These are phyloP conservation scores for Chloranthus sessilifolius DNA, from an alignment of 164 flowering plant species.

Conservation along the genomic window DNA sequence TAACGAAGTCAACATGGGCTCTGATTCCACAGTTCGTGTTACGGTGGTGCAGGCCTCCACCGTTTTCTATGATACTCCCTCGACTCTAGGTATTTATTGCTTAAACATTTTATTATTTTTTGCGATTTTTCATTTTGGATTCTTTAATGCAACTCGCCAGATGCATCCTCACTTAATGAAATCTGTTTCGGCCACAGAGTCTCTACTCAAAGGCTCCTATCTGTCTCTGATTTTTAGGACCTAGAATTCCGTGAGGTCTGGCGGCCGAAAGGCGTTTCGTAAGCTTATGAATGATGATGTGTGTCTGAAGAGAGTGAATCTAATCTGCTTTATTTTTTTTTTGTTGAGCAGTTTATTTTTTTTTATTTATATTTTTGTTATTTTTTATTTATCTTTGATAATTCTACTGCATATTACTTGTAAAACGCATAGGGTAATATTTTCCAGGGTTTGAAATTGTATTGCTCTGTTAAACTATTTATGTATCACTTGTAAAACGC, in stretches of 20 bases:
- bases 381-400: too few relatives aligned
- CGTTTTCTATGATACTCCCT: constrained; percentile 88
- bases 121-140: background rate
- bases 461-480: too few relatives aligned
- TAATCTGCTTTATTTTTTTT: background rate
- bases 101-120: background rate
- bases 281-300: too few relatives aligned
- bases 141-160: background rate
- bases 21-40: constrained; percentile 43
- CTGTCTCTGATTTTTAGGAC: background rate
- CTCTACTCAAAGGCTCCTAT: too few relatives aligned
- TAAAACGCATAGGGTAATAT: too few relatives aligned
- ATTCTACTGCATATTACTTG: too few relatives aligned
- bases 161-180: too few relatives aligned
- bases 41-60: constrained; percentile 97
- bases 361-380: too few relatives aligned
- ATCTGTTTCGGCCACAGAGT: background rate
- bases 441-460: too few relatives aligned
- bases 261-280: too few relatives aligned
- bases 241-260: background rate
- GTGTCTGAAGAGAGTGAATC: background rate
- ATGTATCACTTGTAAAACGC: too few relatives aligned
- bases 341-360: too few relatives aligned
- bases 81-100: constrained; percentile 55
- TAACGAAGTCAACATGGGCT: constrained; percentile 64